Evolutionary conservation across 169 alveolate species (phyloP), one percentile per base, ranked within the genome.

Genomic region (Cryptosporidium ubiquitum): DNA sequence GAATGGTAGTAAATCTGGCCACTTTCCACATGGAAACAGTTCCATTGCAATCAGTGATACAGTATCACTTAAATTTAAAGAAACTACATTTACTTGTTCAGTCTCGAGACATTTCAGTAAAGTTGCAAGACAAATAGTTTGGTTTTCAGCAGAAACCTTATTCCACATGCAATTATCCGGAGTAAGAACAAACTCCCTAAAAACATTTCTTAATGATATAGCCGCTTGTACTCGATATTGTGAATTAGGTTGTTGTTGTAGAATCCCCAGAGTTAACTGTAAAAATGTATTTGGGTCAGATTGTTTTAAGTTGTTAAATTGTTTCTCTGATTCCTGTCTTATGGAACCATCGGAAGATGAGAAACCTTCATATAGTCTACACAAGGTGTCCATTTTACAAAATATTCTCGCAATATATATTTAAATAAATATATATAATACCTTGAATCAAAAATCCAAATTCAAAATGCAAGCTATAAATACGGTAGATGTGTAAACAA

Each of bases 211-310:
- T 12, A 79, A 37, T 16, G 89, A 79, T 31, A 79, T 79, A 39
- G 89, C 89, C 14, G 89, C 89, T 16, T 79, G 89, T 44, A 79
- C 89, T 12, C 89, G 66, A 79, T 60, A 79, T 31, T 79, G 89
- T 3, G 89, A 79, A 47, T 79, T 79, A 1, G 89, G 89, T 64
- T 79, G 89, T 33, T 79, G 89, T 16, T 79, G 89, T 16, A 79
- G 44, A 40, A 79, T 64, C 33, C 89, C 64, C 10, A 79, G 51
- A 14, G 89, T 79, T 33, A 79, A 61, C 23, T 79, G 89, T 9
- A 79, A 10, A 64, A 79, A 79, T 37, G 89, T 79, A 49, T 79
- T 79, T 26, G 89, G 89, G 33, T 79, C 89, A 10, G 89, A 37
- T 66, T 79, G 89, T 42, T 64, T 58, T 31, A 79, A 79, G 40